Evolutionary conservation across 1,284 basidiomycete species (phyloP), one percentile per base, ranked within the genome.

Genomic region (Laetiporus sulphureus): DNA sequence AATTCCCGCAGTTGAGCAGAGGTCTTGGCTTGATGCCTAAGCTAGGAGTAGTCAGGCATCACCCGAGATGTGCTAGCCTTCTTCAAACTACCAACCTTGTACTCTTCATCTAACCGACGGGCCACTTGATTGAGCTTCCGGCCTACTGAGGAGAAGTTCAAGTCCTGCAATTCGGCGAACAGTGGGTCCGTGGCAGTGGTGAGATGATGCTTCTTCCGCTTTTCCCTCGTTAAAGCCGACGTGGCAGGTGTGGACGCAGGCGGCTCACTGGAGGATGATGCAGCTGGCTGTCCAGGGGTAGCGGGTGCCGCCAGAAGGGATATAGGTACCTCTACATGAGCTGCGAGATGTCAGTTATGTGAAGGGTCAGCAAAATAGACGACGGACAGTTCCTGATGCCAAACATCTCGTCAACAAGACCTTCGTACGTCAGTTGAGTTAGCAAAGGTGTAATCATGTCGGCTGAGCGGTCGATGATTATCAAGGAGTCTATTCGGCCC

Each of bases 341-440:
- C 93, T 94, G 42, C 24, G 21, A 31, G 37, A 2, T 34, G 4
- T 25, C 46, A 38, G 52, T 23, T 4, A 22, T n/a, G n/a, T n/a
- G n/a, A n/a, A n/a, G n/a, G n/a, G n/a, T n/a, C n/a, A n/a, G n/a
- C n/a, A n/a, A n/a, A n/a, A n/a, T n/a, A n/a, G n/a, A 18, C 5
- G 5, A 62, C 83, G 41, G 51, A 90, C 93, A 86, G 54, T 96
- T 91, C 62, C 77, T 85, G 49, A 99, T 85, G 1, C 91, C 91
- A 34, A 97, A 70, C 32, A 92, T 69, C 60, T 99, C 96, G 56
- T 99, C 95, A n/a, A 98, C 73, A 32, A 99, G 80, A 13, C 96
- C 96, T 60, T 97, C 86, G 56, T 98, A 99, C 0, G 96, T 99
- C 41, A 99, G 69, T 58, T 99, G 95, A 1, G 95, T 99, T 35